Base-by-base conservation (phyloP, 2,329 filamentous ascomycete genomes). In the Domatiomyces globalis region DNA sequence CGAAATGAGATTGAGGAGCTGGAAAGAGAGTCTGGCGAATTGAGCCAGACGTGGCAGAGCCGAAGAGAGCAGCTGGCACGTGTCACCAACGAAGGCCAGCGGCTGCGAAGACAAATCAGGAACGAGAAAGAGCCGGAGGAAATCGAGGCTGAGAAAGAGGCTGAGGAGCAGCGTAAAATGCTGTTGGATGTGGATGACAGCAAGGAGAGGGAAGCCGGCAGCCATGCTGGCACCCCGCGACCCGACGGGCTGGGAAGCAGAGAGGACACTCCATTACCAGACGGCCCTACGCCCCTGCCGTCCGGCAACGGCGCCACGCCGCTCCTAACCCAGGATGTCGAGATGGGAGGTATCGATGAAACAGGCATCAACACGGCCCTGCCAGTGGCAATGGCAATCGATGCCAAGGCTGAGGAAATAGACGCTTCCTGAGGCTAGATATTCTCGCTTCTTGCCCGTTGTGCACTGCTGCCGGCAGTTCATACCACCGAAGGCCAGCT, bases 1-100 rank as follows among this genome's bases (percentile, higher is more conserved):
- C 83, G 89, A 63, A 82, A 86, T 44, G 90, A 96, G 70, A 95
- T 94, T 66, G 78, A 80, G 43, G 87, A 94, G 65, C 72, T 96
- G 54, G 83, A 94, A 70, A 79, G 80, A 57, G 88, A 96, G 71
- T 87, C 86, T 62, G 78, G 79, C 63, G 82, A 85, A 39, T 94
- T 94, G 65, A 84, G 80, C 47, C 78, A 76, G 57, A 92, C 87
- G 0, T 95, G 89, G 89, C 74, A 78, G 43, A 88, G 94, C 68
- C 77, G 90, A 42, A 75, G 84, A 56, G 85, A 87, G 60, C 87
- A 95, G 68, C 95, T 95, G 67, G 85, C 83, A 52, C 78, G 80
- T 51, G 89, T 96, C 62, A 85, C 95, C 64, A 85, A 89, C 54
- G 90, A 95, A 71, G 87, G 87, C n/a, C 85, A 85, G 78, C 76